These are phyloP conservation scores for Tilletia caries DNA, from an alignment of 1,284 basidiomycete genomes.

Conservation along the genomic window DNA sequence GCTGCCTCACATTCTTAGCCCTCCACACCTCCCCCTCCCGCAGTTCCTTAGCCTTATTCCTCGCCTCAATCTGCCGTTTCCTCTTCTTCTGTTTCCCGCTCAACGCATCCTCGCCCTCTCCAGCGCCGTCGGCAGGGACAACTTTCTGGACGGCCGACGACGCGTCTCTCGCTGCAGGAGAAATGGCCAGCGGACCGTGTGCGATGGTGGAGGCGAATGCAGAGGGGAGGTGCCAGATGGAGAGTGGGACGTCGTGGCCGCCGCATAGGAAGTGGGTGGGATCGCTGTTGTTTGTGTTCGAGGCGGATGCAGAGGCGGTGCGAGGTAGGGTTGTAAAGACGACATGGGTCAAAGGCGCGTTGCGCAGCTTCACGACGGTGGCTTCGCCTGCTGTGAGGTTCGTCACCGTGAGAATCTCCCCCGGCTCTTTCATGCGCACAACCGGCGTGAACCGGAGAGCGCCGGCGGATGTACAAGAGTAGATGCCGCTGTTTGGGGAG, in stretches of 20 bases:
- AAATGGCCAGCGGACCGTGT: slow-evolving; percentile 3
- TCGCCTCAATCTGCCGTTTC: slow-evolving; percentile 35
- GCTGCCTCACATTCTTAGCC: slow-evolving; percentile 31
- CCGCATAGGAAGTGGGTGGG: slow-evolving; percentile 40
- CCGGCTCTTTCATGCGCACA: background rate
- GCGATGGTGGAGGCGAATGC: slow-evolving; percentile 18
- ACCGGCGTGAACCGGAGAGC: slow-evolving; percentile 31
- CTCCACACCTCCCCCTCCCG: slow-evolving; percentile 43
- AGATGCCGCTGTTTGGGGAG: slow-evolving; percentile 31
- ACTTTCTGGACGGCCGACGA: too few species aligned
- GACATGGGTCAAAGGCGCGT: slow-evolving; percentile 31
- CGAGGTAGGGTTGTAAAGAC: slow-evolving; percentile 28
- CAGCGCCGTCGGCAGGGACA: too few species aligned
- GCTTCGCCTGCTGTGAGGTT: slow-evolving; percentile 13
- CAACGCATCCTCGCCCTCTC: slow-evolving; percentile 18
- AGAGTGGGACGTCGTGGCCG: slow-evolving; percentile 41
- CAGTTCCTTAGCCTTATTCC: slow-evolving; percentile 34
- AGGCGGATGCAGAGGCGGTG: background rate
- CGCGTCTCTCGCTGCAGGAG: slow-evolving; percentile 7
- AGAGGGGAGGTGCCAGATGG: slow-evolving; percentile 33
- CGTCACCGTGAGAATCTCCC: background rate
- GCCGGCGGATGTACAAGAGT: slow-evolving; percentile 33
- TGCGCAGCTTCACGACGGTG: slow-evolving; percentile 25
- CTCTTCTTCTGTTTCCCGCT: slow-evolving; percentile 37
- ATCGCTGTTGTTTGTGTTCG: slow-evolving; percentile 12